These are phyloP conservation scores for Cystobasidium onofrii DNA, from an alignment of 768 basidiomycete genomes.

Conservation along the genomic window DNA sequence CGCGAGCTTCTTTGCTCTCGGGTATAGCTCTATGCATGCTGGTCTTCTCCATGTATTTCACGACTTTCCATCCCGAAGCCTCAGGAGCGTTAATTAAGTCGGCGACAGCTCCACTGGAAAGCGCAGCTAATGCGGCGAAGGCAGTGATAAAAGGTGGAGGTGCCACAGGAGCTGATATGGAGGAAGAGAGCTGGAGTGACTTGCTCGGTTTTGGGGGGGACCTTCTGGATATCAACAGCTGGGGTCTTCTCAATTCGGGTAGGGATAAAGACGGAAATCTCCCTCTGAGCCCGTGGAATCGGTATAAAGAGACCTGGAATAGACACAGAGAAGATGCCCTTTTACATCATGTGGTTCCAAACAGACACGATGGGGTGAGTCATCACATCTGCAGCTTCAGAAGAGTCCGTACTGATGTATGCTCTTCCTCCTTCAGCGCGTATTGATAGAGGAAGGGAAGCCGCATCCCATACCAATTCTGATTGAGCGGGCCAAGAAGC, in stretches of 20 bases:
- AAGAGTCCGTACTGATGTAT: background rate
- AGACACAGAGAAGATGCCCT: background rate
- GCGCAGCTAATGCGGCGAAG: background rate
- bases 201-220: conserved; percentile 9
- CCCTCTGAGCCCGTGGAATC: conserved; percentile 13
- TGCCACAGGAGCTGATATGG: background rate
- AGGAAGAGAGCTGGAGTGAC: background rate
- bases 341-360: background rate
- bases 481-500: conserved; percentile 46
- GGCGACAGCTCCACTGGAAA: background rate
- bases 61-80: conserved; percentile 7
- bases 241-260: conserved; percentile 13
- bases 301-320: background rate
- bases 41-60: background rate
- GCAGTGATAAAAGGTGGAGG: conserved; percentile 1
- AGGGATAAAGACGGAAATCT: background rate
- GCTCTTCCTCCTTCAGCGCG: background rate
- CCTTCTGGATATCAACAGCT: conserved; percentile 4
- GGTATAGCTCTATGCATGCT: background rate
- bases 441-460: conserved; percentile 39
- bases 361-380: background rate
- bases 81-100: background rate
- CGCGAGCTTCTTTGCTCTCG: background rate
- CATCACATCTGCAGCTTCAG: background rate
- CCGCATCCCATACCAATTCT: conserved; percentile 52